Conservation (phyloP, 352 stramenopile species). For the Phytopythium chamaehyphon region DNA sequence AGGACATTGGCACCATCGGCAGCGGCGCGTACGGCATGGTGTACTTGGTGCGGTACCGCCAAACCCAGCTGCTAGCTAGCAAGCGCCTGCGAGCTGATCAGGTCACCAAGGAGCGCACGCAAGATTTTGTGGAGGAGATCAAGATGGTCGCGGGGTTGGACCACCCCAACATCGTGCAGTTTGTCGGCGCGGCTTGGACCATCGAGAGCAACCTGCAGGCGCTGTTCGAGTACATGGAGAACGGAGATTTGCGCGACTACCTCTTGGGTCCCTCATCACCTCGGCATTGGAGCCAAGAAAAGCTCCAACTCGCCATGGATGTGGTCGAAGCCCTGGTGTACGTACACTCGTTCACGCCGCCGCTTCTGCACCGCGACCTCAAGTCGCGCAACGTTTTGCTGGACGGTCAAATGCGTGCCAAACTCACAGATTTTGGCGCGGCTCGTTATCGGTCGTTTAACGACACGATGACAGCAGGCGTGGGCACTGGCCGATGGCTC, state of each 20-base stretch:
- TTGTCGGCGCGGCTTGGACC: conserved; percentile 66
- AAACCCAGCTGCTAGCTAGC: conserved; percentile 30
- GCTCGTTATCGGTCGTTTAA: conserved; percentile 34
- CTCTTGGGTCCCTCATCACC: conserved; percentile 20
- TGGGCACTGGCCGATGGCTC: conserved; percentile 50
- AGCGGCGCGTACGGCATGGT: conserved; percentile 40
- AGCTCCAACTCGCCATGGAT: conserved; percentile 46
- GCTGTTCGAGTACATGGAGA: conserved; percentile 68
- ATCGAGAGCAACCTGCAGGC: conserved; percentile 48
- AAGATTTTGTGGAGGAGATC: conserved; percentile 65
- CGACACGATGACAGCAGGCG: conserved; percentile 44
- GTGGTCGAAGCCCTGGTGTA: conserved; percentile 56
- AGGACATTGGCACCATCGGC: conserved; percentile 48
- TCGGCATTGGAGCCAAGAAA: conserved; percentile 30
- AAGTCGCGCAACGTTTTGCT: conserved; percentile 60
- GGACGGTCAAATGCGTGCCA: conserved; percentile 29
- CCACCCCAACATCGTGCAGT: conserved; percentile 58
- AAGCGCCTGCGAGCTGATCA: conserved; percentile 47
- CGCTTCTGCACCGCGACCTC: conserved; percentile 55
- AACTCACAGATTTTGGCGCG: conserved; percentile 60
- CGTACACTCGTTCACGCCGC: conserved; percentile 47
- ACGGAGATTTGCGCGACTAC: conserved; percentile 50
- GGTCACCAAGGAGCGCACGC: conserved; percentile 31
- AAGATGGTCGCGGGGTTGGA: conserved; percentile 57
- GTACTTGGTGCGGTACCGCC: conserved; percentile 41